A percentile compares a stretch with the other conserved stretches of the same genome.
Evolutionary conservation across 192 early-diverging fungal species (phyloP).

Genomic region (Diversispora epigaea): DNA sequence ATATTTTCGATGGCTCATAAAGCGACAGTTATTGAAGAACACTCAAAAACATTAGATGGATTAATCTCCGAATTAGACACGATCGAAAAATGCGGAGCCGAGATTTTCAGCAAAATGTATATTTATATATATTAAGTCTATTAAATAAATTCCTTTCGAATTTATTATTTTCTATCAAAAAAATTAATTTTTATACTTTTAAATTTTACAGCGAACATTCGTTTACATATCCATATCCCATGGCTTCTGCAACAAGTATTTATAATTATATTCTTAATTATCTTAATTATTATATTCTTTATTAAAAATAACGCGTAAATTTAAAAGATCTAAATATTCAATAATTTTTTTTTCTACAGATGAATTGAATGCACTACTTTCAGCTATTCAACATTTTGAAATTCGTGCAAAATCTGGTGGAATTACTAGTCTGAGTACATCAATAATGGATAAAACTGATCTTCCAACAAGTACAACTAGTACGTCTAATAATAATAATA

Average conservation of each 20-base stretch:
- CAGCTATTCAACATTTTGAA: slow-evolving; percentile 15
- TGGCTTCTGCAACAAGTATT: slow-evolving; percentile 1
- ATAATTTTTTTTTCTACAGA: neutral
- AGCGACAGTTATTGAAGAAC: neutral
- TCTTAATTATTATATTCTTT: neutral
- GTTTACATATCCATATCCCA: slow-evolving; percentile 17
- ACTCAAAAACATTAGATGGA: neutral
- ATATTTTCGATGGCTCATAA: slow-evolving; percentile 12
- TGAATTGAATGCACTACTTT: slow-evolving; percentile 17
- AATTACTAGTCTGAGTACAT: neutral
- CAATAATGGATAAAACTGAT: neutral
- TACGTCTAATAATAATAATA: neutral
- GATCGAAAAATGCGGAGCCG: slow-evolving; percentile 2
- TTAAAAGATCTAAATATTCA: neutral
- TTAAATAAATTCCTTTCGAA: neutral
- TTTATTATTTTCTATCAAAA: neutral
- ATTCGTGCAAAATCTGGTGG: neutral
- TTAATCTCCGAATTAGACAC: slow-evolving; percentile 7
- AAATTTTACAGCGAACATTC: slow-evolving; percentile 22
- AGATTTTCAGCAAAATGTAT: slow-evolving; percentile 27
- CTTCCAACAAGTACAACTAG: neutral
- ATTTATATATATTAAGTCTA: neutral
- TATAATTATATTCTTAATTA: neutral
- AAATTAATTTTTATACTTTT: neutral
- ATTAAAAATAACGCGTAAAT: neutral